These are phyloP conservation scores for Suillus placidus DNA, from an alignment of 768 basidiomycete genomes.

Conservation along the genomic window DNA sequence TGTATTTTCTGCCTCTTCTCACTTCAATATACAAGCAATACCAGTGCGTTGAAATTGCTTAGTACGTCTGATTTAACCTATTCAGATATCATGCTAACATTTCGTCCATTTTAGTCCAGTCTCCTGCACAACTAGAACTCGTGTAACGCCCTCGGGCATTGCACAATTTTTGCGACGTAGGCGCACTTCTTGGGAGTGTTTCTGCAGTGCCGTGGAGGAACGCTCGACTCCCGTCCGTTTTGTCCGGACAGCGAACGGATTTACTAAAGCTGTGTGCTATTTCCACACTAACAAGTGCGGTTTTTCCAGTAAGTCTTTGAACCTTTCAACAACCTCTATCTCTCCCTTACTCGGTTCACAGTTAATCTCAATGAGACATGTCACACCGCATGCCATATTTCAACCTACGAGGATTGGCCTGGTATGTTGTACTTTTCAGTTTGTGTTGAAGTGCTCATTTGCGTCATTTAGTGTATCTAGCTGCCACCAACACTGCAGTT, in stretches of 20 bases:
- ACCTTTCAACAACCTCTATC: neutral
- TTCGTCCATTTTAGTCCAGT: neutral
- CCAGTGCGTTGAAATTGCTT: neutral
- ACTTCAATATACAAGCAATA: slow-evolving; percentile 2
- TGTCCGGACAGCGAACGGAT: neutral
- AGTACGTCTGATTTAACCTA: neutral
- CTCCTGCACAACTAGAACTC: neutral
- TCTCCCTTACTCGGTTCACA: neutral
- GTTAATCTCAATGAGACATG: neutral
- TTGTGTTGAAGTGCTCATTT: too few relatives aligned
- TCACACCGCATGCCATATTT: neutral
- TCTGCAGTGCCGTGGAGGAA: neutral
- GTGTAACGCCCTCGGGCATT: neutral
- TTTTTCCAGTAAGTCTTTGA: neutral
- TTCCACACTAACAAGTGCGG: neutral
- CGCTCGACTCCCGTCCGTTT: neutral
- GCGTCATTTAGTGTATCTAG: too few relatives aligned
- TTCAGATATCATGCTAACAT: slow-evolving; percentile 1
- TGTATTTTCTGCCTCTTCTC: neutral
- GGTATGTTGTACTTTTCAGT: too few relatives aligned
- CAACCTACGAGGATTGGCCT: neutral
- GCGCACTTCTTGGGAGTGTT: neutral
- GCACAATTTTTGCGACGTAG: neutral
- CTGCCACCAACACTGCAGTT: neutral
- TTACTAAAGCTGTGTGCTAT: neutral